Evolutionary conservation across 768 basidiomycete species (phyloP).

Genomic region (Mycena filopes): DNA sequence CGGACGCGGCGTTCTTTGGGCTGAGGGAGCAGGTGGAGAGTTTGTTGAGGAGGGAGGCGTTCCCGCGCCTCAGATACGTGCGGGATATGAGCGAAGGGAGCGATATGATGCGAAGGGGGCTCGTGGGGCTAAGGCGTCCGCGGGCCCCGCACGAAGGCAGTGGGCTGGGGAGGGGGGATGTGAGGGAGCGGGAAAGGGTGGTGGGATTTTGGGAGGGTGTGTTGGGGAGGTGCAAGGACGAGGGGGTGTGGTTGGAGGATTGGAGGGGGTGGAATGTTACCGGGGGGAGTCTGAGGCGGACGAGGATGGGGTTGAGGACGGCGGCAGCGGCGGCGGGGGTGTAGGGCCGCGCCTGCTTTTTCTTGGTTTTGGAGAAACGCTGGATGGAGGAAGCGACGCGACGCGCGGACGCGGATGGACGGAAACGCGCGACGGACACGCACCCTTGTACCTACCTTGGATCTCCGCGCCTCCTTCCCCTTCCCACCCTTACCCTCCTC

Average conservation of each 20-base stretch:
- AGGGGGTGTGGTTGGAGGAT: constrained; percentile 74
- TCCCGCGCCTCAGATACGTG: constrained; percentile 68
- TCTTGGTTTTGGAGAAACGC: too few species aligned
- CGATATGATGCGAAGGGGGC: constrained; percentile 60
- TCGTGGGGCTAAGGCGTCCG: constrained; percentile 20
- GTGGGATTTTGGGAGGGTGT: constrained; percentile 61
- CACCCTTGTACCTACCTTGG: too few species aligned
- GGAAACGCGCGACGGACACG: too few species aligned
- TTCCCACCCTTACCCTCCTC: too few species aligned
- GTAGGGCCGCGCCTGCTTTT: too few species aligned
- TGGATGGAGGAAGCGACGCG: too few species aligned
- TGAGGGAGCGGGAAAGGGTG: constrained; percentile 27
- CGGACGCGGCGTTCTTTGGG: constrained; percentile 63
- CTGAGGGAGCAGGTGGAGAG: constrained; percentile 73
- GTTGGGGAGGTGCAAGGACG: constrained; percentile 58
- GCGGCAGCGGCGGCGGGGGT: background rate
- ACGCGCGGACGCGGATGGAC: too few species aligned
- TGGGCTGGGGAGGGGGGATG: constrained; percentile 33
- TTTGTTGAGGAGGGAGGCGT: constrained; percentile 66
- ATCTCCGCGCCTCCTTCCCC: too few species aligned
- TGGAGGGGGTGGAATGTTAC: constrained; percentile 70
- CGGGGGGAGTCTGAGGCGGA: constrained; percentile 47
- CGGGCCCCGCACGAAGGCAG: too few species aligned
- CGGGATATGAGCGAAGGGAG: constrained; percentile 73
- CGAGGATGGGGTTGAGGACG: constrained; percentile 19